Conservation (phyloP, 2,329 filamentous ascomycete species). For the Gnomoniopsis sp. region DNA sequence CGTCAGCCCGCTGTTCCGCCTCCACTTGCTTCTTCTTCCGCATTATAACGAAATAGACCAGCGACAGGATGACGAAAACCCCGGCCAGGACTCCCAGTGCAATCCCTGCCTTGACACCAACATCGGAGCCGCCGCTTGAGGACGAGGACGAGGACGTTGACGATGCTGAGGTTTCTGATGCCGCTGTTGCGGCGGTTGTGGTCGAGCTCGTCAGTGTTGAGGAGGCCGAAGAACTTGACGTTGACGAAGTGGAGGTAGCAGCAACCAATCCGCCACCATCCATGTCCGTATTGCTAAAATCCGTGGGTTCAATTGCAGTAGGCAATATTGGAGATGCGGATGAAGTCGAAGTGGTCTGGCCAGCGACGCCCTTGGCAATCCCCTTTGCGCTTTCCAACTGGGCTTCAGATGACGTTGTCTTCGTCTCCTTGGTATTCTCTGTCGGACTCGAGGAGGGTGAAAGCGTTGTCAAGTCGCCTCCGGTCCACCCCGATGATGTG, state of each 20-base stretch:
- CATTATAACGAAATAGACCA: slow-evolving; percentile 69
- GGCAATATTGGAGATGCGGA: background rate
- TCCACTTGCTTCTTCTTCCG: slow-evolving; percentile 65
- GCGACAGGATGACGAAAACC: slow-evolving; percentile 61
- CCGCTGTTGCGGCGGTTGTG: background rate
- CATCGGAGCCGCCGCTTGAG: slow-evolving; percentile 19
- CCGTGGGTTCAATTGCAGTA: background rate
- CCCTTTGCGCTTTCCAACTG: background rate
- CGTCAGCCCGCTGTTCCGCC: slow-evolving; percentile 48
- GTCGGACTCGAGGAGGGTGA: slow-evolving; percentile 22
- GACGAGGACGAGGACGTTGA: slow-evolving; percentile 27
- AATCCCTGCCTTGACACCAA: slow-evolving; percentile 70
- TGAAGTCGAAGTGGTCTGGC: background rate
- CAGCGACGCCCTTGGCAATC: background rate
- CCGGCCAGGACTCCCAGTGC: slow-evolving; percentile 76
- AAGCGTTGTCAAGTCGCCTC: slow-evolving; percentile 14
- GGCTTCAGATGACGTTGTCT: slow-evolving; percentile 1
- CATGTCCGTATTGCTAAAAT: background rate
- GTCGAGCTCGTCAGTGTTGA: background rate
- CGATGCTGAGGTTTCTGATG: slow-evolving; percentile 10
- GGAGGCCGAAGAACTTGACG: background rate
- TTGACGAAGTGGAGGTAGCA: background rate
- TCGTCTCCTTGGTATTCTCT: slow-evolving; percentile 15
- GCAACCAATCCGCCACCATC: background rate
- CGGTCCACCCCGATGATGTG: slow-evolving; percentile 18